phyloP scores from a whole-genome alignment of 192 early-diverging fungal species.

The Obelidium mucronatum region DNA sequence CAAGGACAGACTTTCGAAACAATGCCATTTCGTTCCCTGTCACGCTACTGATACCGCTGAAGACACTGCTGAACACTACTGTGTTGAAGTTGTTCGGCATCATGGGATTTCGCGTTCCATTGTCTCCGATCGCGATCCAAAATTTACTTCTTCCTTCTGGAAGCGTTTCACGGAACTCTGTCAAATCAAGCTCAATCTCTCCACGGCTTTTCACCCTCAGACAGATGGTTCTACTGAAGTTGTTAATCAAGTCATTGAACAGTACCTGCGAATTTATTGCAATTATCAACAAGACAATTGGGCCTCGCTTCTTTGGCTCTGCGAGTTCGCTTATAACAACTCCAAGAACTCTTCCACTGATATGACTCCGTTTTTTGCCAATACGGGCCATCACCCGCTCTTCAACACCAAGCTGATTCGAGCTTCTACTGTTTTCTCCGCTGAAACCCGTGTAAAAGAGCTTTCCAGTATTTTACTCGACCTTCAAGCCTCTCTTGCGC shows the following conservation, averaged over 20 bases:
- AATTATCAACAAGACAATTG: conserved; percentile 55
- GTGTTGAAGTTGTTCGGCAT: neutral
- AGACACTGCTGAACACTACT: conserved; percentile 3
- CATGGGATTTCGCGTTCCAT: conserved; percentile 56
- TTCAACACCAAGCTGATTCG: neutral
- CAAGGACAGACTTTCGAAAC: conserved; percentile 51
- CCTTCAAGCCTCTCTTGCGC: neutral
- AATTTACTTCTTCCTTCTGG: conserved; percentile 55
- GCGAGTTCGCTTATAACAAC: conserved; percentile 65
- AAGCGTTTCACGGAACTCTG: conserved; percentile 27
- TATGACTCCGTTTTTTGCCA: conserved; percentile 40
- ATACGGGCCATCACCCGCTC: conserved; percentile 24
- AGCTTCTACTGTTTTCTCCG: neutral
- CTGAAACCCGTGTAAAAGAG: neutral
- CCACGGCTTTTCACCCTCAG: conserved; percentile 19
- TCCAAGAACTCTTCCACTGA: conserved; percentile 38
- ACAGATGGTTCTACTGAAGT: too few relatives aligned
- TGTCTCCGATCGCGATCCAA: too few relatives aligned
- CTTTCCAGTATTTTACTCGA: neutral
- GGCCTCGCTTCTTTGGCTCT: too few relatives aligned
- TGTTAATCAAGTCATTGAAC: too few relatives aligned
- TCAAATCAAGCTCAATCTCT: conserved; percentile 4
- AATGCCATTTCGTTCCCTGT: conserved; percentile 6
- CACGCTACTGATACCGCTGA: neutral
- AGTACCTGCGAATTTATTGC: too few relatives aligned